Evolutionary conservation across 768 basidiomycete species (phyloP).

Genomic region (Termitomyces heimii): DNA sequence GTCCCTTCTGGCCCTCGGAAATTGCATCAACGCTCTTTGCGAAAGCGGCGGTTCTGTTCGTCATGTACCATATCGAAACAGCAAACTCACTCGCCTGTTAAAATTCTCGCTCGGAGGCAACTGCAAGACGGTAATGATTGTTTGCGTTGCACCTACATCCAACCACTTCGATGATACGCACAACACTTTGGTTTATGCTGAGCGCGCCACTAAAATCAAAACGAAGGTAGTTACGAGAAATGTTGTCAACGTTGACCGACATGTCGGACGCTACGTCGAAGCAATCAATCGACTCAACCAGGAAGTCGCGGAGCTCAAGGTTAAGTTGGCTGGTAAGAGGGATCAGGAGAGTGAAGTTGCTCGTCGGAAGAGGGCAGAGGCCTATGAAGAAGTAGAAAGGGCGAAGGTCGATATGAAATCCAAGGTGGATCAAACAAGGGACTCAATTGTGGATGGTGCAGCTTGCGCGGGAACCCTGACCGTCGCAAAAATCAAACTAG

Average conservation of each 20-base stretch:
- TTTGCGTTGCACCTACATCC: slow-evolving; percentile 93
- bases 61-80: slow-evolving; percentile 96
- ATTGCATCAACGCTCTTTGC: slow-evolving; percentile 98
- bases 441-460: slow-evolving; percentile 72
- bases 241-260: slow-evolving; percentile 89
- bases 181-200: slow-evolving; percentile 96
- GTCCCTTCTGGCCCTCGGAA: slow-evolving; percentile 92
- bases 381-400: slow-evolving; percentile 65
- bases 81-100: slow-evolving; percentile 94
- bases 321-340: slow-evolving; percentile 72
- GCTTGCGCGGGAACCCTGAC: slow-evolving; percentile 63
- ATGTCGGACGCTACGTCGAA: slow-evolving; percentile 93
- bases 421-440: slow-evolving; percentile 66
- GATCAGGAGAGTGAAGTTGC: slow-evolving; percentile 55
- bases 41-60: slow-evolving; percentile 84
- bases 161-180: slow-evolving; percentile 98
- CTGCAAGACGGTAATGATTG: slow-evolving; percentile 99
- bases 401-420: slow-evolving; percentile 66
- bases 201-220: slow-evolving; percentile 97
- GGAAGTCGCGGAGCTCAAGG: slow-evolving; percentile 83
- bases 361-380: slow-evolving; percentile 66
- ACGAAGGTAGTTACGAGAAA: slow-evolving; percentile 96
- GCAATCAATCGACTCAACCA: slow-evolving; percentile 85
- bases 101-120: slow-evolving; percentile 98
- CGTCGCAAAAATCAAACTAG: slow-evolving; percentile 65